These are phyloP conservation scores for Globisporangium solare DNA, from an alignment of 352 stramenopile species.

Conservation along the genomic window DNA sequence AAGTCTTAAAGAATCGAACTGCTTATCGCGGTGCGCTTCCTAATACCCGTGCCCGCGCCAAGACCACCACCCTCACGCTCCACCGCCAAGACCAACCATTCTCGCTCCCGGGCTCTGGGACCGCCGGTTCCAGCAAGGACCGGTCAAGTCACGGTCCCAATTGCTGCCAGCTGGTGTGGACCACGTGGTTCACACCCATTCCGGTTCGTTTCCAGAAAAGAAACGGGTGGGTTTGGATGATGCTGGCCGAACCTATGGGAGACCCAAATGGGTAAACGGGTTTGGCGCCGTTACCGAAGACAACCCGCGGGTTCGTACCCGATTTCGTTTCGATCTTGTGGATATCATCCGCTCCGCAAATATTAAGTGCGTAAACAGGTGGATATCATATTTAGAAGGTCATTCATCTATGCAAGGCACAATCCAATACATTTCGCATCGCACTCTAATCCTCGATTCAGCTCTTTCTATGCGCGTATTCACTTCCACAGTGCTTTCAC, in stretches of 20 bases:
- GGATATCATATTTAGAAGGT: too few relatives aligned
- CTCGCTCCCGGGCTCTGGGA: slow-evolving; percentile 4
- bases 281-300: neutral
- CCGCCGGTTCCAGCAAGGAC: neutral
- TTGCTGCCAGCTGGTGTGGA: too few relatives aligned
- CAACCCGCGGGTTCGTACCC: too few relatives aligned
- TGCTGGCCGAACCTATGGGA: neutral
- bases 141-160: neutral
- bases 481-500: too few relatives aligned
- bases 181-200: neutral
- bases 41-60: slow-evolving; percentile 1
- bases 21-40: slow-evolving; percentile 19
- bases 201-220: neutral
- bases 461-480: too few relatives aligned
- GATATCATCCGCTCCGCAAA: too few relatives aligned
- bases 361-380: too few relatives aligned
- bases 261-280: neutral
- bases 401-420: too few relatives aligned
- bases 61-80: slow-evolving; percentile 4
- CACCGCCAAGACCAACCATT: slow-evolving; percentile 24
- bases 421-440: too few relatives aligned
- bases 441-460: too few relatives aligned
- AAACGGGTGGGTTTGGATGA: neutral
- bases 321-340: too few relatives aligned
- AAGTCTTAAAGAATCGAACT: slow-evolving; percentile 88